phyloP scores from a whole-genome alignment of 345 rosid species.

The Arabis alpina region DNA sequence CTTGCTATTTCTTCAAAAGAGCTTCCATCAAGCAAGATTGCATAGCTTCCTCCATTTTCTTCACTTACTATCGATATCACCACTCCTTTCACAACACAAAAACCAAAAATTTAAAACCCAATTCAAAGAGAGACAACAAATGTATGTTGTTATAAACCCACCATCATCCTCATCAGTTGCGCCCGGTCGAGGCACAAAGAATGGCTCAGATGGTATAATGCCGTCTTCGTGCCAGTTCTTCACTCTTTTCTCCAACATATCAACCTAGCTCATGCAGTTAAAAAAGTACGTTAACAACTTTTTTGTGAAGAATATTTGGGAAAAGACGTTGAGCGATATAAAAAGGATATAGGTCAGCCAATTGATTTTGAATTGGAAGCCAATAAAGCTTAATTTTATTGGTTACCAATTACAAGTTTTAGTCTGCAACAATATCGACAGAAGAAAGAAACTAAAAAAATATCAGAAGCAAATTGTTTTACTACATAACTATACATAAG shows the following conservation, averaged over 20 bases:
- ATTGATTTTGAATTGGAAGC: too few relatives aligned
- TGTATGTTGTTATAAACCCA: constrained; percentile 34
- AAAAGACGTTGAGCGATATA: too few relatives aligned
- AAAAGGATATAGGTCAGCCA: too few relatives aligned
- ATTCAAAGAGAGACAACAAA: not conserved
- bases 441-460: too few relatives aligned
- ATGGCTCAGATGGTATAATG: constrained; percentile 88
- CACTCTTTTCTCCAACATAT: constrained; percentile 68
- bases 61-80: constrained; percentile 85
- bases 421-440: too few relatives aligned
- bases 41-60: constrained; percentile 82
- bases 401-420: too few relatives aligned
- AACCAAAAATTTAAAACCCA: not conserved
- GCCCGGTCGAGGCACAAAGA: constrained; percentile 86
- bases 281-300: not conserved
- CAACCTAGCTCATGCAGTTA: constrained; percentile 58
- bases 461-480: too few relatives aligned
- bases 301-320: too few relatives aligned
- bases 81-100: constrained; percentile 55
- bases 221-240: constrained; percentile 86
- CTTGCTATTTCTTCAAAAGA: constrained; percentile 90
- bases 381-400: too few relatives aligned
- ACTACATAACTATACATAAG: too few relatives aligned
- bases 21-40: constrained; percentile 74
- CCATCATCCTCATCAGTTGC: constrained; percentile 93